Evolutionary conservation across 1,284 basidiomycete genomes (phyloP), one percentile per base, ranked within the genome.

Genomic region (Cutaneotrichosporon sp.): DNA sequence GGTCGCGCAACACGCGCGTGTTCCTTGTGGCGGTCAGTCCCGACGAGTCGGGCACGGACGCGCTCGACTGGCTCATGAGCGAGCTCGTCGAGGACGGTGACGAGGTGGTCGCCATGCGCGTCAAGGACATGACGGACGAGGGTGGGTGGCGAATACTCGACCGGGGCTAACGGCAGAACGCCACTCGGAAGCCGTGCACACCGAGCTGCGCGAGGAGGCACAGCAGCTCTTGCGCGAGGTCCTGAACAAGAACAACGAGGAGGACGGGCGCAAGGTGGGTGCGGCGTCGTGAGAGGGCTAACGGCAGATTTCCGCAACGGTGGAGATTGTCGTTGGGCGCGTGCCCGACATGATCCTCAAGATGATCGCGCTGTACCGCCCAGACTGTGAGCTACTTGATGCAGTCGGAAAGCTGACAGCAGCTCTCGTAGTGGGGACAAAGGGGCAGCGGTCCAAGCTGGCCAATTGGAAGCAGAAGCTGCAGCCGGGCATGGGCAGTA

Each of bases 251-350:
- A 89, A 86, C 63, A 80, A 83, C 41, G 86, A 91, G 64, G 88
- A 90, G 52, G 79, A 85, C 8, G 83, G 88, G 33, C 83, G 90
- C 45, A 87, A 85, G 76, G 85, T 85, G 62, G 39, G 70, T 62
- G 22, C 9, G 10, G n/a, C n/a, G 2, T 41, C 9, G 14, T 18
- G 39, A 13, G n/a, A 15, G 13, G 43, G 13, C 36, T 39, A 39
- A 46, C 33, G 15, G 9, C 61, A 89, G 85, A 82, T 97, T 34
- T 93, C 88, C 0, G 83, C 97, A 57, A 87, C 96, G 46, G 84
- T 97, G 52, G 94, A 97, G 77, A 93, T 90, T 67, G 88, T 97
- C 38, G 88, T 91, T 1, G 94, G 94, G 33, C 86, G 85, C 58
- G 84, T 96, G 7, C 88, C 89, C 0, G 83, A 87, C 52, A 92